A percentile compares a stretch with the other conserved stretches of the same genome.
Conservation (phyloP, 1,284 basidiomycete species). For the Violaceomyces palustris region DNA sequence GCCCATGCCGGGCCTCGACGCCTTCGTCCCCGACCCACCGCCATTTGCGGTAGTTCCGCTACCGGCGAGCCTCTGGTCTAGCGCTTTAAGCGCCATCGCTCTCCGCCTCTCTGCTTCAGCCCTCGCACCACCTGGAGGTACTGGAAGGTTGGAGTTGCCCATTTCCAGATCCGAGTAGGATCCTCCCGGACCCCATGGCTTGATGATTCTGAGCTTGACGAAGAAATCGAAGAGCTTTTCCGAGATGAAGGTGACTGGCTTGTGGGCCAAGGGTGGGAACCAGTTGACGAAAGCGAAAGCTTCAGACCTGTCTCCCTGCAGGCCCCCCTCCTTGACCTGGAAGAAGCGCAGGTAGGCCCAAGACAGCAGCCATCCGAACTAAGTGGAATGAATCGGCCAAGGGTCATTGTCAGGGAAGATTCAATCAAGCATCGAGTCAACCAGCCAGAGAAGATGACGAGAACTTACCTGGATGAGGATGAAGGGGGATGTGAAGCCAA, state of each 20-base stretch:
- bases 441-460: neutral
- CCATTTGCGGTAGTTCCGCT: no score
- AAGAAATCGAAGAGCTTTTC: conserved; percentile 66
- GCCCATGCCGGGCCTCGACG: no score
- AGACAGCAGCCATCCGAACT: conserved; percentile 88
- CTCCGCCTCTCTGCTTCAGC: conserved; percentile 56
- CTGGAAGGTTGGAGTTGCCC: conserved; percentile 8
- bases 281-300: conserved; percentile 92
- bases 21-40: no score
- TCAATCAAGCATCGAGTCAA: no score
- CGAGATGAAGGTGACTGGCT: conserved; percentile 65
- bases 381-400: neutral
- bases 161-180: conserved; percentile 47
- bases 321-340: conserved; percentile 67
- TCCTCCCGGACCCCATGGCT: conserved; percentile 57
- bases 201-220: conserved; percentile 65
- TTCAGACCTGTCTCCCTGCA: conserved; percentile 80
- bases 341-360: conserved; percentile 96
- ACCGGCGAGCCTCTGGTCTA: conserved; percentile 79
- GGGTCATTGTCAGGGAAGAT: no score
- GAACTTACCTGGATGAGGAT: conserved; percentile 72
- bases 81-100: conserved; percentile 86
- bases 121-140: conserved; percentile 15
- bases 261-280: conserved; percentile 77
- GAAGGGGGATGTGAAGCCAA: conserved; percentile 87